phyloP scores from a whole-genome alignment of 305 asterid genomes.

The Rubia peregrina region DNA sequence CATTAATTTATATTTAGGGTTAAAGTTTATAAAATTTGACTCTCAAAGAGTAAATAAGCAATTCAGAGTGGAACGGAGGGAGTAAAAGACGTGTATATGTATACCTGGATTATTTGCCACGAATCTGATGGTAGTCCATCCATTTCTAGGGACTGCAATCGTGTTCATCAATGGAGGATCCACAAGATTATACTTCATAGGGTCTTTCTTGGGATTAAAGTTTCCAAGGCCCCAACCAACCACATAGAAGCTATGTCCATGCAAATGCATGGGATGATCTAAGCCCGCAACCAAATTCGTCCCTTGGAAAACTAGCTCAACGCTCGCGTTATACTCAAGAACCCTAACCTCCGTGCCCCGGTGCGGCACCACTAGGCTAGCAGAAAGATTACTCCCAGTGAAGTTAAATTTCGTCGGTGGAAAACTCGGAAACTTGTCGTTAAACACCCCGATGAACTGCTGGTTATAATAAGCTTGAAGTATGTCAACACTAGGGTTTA shows the following conservation, averaged over 20 bases:
- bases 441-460: slow-evolving; percentile 15
- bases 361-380: slow-evolving; percentile 8
- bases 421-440: slow-evolving; percentile 24
- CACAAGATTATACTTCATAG: slow-evolving; percentile 42
- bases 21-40: too few relatives aligned
- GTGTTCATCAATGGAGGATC: slow-evolving; percentile 51
- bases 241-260: slow-evolving; percentile 52
- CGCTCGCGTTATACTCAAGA: slow-evolving; percentile 36
- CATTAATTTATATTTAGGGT: too few relatives aligned
- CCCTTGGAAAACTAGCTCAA: slow-evolving; percentile 59
- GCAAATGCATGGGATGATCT: slow-evolving; percentile 68
- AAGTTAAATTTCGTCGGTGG: slow-evolving; percentile 40
- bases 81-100: too few relatives aligned
- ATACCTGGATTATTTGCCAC: slow-evolving; percentile 41
- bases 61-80: too few relatives aligned
- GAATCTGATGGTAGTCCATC: slow-evolving; percentile 61
- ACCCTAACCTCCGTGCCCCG: slow-evolving; percentile 29
- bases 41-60: too few relatives aligned
- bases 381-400: slow-evolving; percentile 22
- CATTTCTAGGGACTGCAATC: slow-evolving; percentile 45
- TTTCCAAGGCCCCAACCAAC: slow-evolving; percentile 62
- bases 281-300: slow-evolving; percentile 33
- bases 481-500: slow-evolving; percentile 23
- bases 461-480: slow-evolving; percentile 29
- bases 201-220: slow-evolving; percentile 33